Evolutionary conservation across 441 rosid species (phyloP), one percentile per base, ranked within the genome.

Genomic region (Flueggea neowawraea): DNA sequence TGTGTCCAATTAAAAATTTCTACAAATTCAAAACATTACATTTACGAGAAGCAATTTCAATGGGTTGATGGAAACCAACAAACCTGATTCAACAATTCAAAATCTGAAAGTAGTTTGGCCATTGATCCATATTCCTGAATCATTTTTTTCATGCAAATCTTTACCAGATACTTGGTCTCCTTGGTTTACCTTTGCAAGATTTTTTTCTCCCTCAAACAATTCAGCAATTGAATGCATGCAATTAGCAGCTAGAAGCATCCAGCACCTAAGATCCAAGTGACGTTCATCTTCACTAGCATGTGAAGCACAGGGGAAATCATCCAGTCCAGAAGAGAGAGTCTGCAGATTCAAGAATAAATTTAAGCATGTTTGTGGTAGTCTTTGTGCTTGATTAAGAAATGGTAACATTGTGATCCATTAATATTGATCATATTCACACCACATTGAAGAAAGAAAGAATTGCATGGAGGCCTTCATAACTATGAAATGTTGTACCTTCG

Each of bases 181-280:
- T 51, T 48, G 33, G 55, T 39, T 39, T 73, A 95, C 99, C 94
- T 88, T 78, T 62, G 52, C 73, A 52, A 72, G 16, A 62, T 69
- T 65, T 16, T 74, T 58, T 63, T 79, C 84, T 67, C 77, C 81
- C 67, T 75, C 74, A 69, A 87, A 55, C 71, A 92, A 73, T 75
- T 73, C 73, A 16, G 77, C 36, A 75, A 96, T 85, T 60, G 94
- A 87, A 73, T 79, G 78, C 96, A 96, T 80, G 78, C 96, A 96
- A 61, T 90, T 95, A 63, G 97, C 97, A 47, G 97, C 98, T 39
- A 96, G 97, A 76, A 85, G 90, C 94, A 96, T 92, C 99, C 98
- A 96, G 75, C 97, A 90, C 79, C 98, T 89, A 66, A 96, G 98
- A 84, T 96, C 99, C 76, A 96, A 64, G 70, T 96, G 99, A 15